Evolutionary conservation across 306 rosid genomes (phyloP), one percentile per base, ranked within the genome.

Genomic region (Sechiopsis laciniata): DNA sequence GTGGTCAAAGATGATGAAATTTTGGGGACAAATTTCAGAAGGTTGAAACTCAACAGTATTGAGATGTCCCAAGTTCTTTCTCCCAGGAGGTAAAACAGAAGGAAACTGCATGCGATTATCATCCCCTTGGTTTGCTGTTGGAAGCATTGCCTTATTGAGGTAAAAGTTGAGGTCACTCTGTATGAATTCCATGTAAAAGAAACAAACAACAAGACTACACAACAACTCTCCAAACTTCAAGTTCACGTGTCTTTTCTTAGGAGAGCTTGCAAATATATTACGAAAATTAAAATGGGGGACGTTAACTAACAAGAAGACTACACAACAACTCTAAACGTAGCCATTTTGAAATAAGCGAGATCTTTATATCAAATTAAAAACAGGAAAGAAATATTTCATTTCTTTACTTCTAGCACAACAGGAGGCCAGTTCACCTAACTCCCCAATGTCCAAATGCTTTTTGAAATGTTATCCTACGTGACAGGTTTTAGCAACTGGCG

Each of bases 11-110:
- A 93, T 85, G 51, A 93, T 81, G 83, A 87, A 93, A 79, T 88
- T 93, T 90, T 81, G 88, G 0, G 98, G 97, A 88, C 96, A 93
- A 55, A 83, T 84, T 79, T 82, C 89, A 53, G 96, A 93, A 73
- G 97, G 87, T 78, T 88, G 96, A 81, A 88, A 77, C 56, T 90
- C 87, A 81, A 88, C 86, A 74, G 86, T 86, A 78, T 86, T 88
- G 42, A 84, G 82, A 42, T 95, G 90, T 32, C 77, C 85, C 66
- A 84, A 61, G 77, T 81, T 89, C 79, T 84, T 81, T 54, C 79
- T 79, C 67, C 78, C 82, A 1, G 91, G 82, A 77, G 96, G 90
- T 60, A 88, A 82, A 65, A 71, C 86, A 22, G 84, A 79, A 78
- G 80, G 97, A 75, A 80, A 80, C 65, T 79, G 82, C 88, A 76